Evolutionary conservation across 2,329 filamentous ascomycete species (phyloP).

Genomic region (Arthrobotrys musiformis): DNA sequence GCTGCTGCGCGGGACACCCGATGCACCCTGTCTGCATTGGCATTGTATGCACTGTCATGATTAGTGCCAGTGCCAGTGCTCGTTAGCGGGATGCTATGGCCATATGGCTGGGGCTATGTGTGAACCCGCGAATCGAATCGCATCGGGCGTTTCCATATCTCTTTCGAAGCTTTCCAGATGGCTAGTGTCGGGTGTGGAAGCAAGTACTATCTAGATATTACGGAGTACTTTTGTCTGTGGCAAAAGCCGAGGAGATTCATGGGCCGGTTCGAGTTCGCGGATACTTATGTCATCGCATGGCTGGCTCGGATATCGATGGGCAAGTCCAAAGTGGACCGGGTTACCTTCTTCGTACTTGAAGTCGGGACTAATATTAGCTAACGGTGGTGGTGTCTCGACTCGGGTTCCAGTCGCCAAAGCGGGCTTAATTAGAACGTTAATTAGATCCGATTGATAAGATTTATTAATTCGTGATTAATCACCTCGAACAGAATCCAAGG

Average conservation of each 20-base stretch:
- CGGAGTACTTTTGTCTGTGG: neutral
- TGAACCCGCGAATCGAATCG: no score
- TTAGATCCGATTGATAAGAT: constrained; percentile 54
- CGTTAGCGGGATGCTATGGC: no score
- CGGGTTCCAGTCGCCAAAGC: neutral
- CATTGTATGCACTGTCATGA: no score
- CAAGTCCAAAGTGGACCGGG: no score
- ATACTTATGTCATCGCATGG: neutral
- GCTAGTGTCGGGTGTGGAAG: neutral
- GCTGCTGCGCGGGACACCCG: neutral
- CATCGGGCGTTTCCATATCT: neutral
- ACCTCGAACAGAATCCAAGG: neutral
- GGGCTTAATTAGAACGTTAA: neutral
- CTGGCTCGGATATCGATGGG: constrained; percentile 14
- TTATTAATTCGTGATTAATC: neutral
- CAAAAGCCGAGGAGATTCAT: constrained; percentile 8
- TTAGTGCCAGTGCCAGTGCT: no score
- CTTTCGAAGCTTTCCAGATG: neutral
- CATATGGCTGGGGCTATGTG: no score
- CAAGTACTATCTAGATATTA: neutral
- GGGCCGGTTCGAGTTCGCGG: no score
- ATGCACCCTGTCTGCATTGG: no score
- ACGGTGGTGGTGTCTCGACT: neutral
- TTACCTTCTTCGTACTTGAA: no score
- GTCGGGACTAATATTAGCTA: neutral